A percentile compares a stretch with the other conserved stretches of the same genome.
phyloP scores from a whole-genome alignment of 345 rosid genomes.

The Toxicodendron radicans region DNA sequence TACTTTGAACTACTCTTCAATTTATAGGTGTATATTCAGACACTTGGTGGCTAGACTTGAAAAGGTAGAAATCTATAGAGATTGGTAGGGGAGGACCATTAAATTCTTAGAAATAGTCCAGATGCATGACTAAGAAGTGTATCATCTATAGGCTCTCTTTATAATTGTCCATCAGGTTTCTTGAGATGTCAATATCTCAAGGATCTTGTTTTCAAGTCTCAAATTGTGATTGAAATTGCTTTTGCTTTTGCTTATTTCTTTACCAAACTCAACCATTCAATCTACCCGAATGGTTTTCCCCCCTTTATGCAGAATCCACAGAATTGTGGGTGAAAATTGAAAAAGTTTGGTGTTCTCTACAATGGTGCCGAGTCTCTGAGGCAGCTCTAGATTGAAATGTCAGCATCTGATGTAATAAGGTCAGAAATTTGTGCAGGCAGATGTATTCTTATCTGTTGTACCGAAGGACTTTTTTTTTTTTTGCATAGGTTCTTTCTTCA shows the following conservation, averaged over 20 bases:
- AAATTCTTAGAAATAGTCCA: neutral
- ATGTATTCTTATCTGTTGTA: too few species aligned
- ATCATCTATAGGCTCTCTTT: neutral
- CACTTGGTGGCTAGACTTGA: neutral
- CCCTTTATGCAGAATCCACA: constrained; percentile 3
- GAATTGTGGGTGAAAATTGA: constrained; percentile 15
- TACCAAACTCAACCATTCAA: neutral
- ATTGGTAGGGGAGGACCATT: neutral
- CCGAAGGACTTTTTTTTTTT: constrained; percentile 9
- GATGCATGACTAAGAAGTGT: neutral
- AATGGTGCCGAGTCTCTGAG: neutral
- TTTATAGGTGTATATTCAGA: neutral
- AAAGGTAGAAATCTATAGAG: neutral
- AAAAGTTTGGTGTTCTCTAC: neutral
- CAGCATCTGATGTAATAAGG: too few species aligned
- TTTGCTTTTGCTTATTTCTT: neutral
- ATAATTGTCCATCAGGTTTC: neutral
- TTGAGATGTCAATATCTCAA: neutral
- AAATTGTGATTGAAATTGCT: constrained; percentile 7
- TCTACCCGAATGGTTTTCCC: neutral
- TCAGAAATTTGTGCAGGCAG: too few species aligned
- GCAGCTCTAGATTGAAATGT: constrained; percentile 19
- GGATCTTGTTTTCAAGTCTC: neutral
- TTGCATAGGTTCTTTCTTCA: neutral
- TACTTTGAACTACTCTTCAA: neutral